Evolutionary conservation across 2,329 filamentous ascomycete genomes (phyloP).

Genomic region (Alternaria angustiovoidea): DNA sequence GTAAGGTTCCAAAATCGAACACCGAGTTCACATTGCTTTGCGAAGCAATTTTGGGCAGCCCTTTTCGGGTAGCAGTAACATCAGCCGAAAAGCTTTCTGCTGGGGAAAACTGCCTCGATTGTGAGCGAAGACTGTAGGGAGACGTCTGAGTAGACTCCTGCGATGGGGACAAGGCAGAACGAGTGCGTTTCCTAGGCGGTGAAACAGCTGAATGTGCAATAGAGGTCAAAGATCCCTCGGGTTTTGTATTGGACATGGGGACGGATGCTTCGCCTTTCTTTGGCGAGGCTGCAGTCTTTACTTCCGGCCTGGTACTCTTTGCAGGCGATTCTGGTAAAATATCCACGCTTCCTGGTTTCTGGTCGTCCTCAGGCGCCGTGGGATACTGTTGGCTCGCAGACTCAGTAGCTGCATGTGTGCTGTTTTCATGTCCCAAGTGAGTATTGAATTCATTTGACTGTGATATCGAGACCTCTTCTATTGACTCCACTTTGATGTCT

Average conservation of each 20-base stretch:
- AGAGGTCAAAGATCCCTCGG: slow-evolving; percentile 27
- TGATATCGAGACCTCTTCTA: slow-evolving; percentile 33
- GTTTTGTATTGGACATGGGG: slow-evolving; percentile 20
- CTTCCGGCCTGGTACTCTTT: slow-evolving; percentile 45
- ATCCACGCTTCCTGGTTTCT: slow-evolving; percentile 33
- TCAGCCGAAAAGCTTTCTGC: slow-evolving; percentile 9
- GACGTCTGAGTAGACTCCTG: slow-evolving; percentile 30
- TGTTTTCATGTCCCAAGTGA: neutral
- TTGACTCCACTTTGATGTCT: slow-evolving; percentile 42
- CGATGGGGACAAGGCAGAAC: slow-evolving; percentile 29
- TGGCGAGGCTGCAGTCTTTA: slow-evolving; percentile 35
- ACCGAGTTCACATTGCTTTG: slow-evolving; percentile 21
- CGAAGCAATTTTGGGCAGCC: slow-evolving; percentile 23
- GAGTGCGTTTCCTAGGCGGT: slow-evolving; percentile 26
- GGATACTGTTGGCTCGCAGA: slow-evolving; percentile 23
- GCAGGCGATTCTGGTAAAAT: slow-evolving; percentile 35
- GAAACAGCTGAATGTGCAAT: slow-evolving; percentile 25
- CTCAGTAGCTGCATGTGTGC: neutral
- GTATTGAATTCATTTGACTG: slow-evolving; percentile 13
- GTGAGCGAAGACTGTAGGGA: slow-evolving; percentile 40
- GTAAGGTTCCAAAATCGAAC: slow-evolving; percentile 12
- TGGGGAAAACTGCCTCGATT: slow-evolving; percentile 37
- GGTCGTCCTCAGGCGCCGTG: slow-evolving; percentile 29
- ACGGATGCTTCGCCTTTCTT: slow-evolving; percentile 22
- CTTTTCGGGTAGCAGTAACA: slow-evolving; percentile 6